Conservation (phyloP, 2,329 filamentous ascomycete genomes). For the Ciborinia camelliae region DNA sequence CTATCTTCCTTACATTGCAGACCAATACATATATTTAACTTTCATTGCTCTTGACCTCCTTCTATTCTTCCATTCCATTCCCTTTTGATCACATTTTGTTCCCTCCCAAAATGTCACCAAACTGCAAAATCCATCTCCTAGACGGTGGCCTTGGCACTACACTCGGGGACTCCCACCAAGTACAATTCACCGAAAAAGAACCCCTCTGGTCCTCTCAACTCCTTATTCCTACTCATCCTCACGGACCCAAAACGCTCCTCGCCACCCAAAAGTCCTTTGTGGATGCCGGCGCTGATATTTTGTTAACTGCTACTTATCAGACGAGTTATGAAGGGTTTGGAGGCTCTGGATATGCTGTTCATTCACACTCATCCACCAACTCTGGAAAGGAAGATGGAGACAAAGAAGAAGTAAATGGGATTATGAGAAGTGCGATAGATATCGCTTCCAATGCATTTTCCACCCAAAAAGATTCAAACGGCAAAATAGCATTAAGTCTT, state of each 20-base stretch:
- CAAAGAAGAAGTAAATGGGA: conserved; percentile 43
- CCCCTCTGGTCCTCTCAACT: conserved; percentile 68
- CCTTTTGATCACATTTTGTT: neutral
- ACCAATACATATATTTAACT: neutral
- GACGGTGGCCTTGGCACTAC: conserved; percentile 68
- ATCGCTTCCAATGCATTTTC: conserved; percentile 39
- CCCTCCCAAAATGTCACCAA: neutral
- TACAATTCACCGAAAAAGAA: conserved; percentile 50
- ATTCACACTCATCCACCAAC: neutral
- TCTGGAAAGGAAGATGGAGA: neutral
- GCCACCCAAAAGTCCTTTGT: conserved; percentile 33
- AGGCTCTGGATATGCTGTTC: conserved; percentile 10
- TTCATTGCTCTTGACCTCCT: neutral
- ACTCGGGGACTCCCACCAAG: conserved; percentile 54
- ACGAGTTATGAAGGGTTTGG: conserved; percentile 54
- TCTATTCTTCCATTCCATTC: neutral
- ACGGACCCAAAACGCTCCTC: conserved; percentile 11
- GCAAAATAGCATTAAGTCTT: conserved; percentile 53
- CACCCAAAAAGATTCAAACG: neutral
- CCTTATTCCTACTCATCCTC: conserved; percentile 49
- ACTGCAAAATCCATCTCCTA: conserved; percentile 44
- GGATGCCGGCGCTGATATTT: conserved; percentile 55
- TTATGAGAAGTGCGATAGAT: conserved; percentile 42
- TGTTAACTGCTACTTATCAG: conserved; percentile 68
- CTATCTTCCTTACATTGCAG: neutral